Evolutionary conservation across 2,329 filamentous ascomycete species (phyloP).

Genomic region (Lachnellula willkommii): DNA sequence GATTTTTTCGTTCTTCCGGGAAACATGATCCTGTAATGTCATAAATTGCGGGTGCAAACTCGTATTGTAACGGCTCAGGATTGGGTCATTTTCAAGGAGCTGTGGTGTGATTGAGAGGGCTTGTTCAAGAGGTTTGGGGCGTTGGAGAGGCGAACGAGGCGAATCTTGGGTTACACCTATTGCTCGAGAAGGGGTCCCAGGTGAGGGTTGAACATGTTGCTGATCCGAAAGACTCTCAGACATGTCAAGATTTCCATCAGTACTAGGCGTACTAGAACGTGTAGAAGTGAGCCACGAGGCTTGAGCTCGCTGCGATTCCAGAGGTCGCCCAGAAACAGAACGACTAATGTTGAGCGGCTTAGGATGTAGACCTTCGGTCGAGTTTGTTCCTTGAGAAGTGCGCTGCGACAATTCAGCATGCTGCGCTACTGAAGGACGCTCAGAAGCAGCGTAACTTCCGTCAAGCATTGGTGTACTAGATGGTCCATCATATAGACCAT

Average conservation of each 20-base stretch:
- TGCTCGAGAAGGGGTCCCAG: neutral
- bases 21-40: constrained; percentile 44
- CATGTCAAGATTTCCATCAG: too few relatives aligned
- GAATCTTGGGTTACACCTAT: neutral
- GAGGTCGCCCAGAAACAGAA: too few relatives aligned
- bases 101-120: constrained; percentile 3
- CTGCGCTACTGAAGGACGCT: constrained; percentile 9
- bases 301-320: too few relatives aligned
- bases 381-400: neutral
- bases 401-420: neutral
- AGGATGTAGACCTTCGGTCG: neutral
- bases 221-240: neutral
- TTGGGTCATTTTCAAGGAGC: neutral
- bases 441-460: neutral
- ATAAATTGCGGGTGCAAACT: constrained; percentile 45
- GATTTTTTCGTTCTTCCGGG: constrained; percentile 42
- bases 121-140: neutral
- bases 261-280: too few relatives aligned
- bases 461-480: neutral
- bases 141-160: neutral
- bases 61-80: constrained; percentile 23
- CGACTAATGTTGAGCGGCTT: too few relatives aligned
- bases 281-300: too few relatives aligned
- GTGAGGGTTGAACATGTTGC: neutral
- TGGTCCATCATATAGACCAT: constrained; percentile 4